Base-by-base conservation (phyloP, 129 eudicot genomes). In the Flaveria linearis region DNA sequence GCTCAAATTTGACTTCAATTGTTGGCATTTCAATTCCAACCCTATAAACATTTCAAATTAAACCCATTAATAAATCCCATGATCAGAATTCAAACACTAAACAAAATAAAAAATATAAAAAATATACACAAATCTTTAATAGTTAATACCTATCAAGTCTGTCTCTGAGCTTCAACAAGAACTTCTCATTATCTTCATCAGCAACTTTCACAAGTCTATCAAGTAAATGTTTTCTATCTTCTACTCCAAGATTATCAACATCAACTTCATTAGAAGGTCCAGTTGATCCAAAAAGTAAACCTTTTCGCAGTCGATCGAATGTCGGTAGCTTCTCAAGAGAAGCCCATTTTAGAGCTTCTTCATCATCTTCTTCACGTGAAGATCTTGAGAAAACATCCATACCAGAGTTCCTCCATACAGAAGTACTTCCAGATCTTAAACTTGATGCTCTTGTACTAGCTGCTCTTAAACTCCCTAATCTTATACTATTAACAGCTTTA, bases 321-420 rank as follows among this genome's bases (percentile, higher is more conserved):
- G 97, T 91, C 0, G 97, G 97, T n/a, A 88, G 82, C 70, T 80
- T 91, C 53, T 91, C 95, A 6, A 91, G 90, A 3, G 97, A 85
- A 71, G 97, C 97, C 97, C 97, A 91, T 70, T 85, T 91, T 14
- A 91, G 85, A 55, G 95, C 92, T 58, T 86, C 97, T 80, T 91
- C 95, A 53, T 91, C 97, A 67, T 91, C 88, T 76, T 91, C 91
- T 13, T 88, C 89, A 41, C 81, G 66, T 2, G 77, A 25, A 4
- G 94, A 86, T 42, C 76, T 73, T 0, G 94, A 86, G 18, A 87
- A 90, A 28, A 42, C 91, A 15, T 87, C 92, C 30, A 66, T 23
- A 3, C 86, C 81, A 6, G 75, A 63, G 36, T 81, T 81, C 68
- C 91, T 82, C 91, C 93, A 88, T 65, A 80, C 23, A 1, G 89